phyloP scores from a whole-genome alignment of 2,329 filamentous ascomycete genomes.

The Beauveria varroae region DNA sequence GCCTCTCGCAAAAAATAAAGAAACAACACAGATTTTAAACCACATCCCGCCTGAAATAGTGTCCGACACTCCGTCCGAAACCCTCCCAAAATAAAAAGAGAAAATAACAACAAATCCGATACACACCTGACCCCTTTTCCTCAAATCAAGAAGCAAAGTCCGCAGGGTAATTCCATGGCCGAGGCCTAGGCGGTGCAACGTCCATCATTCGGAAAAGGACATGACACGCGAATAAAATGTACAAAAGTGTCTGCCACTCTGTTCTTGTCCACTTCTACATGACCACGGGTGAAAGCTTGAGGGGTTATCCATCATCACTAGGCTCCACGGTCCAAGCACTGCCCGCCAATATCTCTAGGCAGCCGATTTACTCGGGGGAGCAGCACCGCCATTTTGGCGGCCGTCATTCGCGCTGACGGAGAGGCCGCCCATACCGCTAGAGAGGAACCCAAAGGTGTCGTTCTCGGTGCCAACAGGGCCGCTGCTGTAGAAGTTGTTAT shows the following conservation, averaged over 20 bases:
- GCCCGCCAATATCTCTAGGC: conserved; percentile 32
- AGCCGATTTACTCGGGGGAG: conserved; percentile 52
- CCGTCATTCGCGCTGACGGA: conserved; percentile 60
- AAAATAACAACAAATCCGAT: conserved; percentile 21
- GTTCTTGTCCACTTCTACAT: conserved; percentile 5
- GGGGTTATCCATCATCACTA: background rate
- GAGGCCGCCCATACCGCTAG: conserved; percentile 62
- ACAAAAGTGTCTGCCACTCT: background rate
- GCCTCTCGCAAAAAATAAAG: conserved; percentile 18
- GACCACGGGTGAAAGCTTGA: background rate
- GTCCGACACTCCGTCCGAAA: conserved; percentile 32
- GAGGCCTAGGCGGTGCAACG: conserved; percentile 18
- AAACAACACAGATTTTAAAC: conserved; percentile 15
- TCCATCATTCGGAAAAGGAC: conserved; percentile 33
- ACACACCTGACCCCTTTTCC: conserved; percentile 29
- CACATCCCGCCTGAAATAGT: conserved; percentile 28
- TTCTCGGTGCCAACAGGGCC: conserved; percentile 60
- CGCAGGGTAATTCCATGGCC: conserved; percentile 25
- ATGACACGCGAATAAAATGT: conserved; percentile 3
- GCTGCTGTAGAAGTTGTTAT: conserved; percentile 43
- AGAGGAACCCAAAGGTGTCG: conserved; percentile 76
- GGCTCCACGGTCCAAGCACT: background rate
- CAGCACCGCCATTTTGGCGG: conserved; percentile 54
- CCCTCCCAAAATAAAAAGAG: conserved; percentile 21
- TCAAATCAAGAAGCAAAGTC: conserved; percentile 33